phyloP scores from a whole-genome alignment of 2,329 filamentous ascomycete genomes.

The Fusarium pseudograminearum region DNA sequence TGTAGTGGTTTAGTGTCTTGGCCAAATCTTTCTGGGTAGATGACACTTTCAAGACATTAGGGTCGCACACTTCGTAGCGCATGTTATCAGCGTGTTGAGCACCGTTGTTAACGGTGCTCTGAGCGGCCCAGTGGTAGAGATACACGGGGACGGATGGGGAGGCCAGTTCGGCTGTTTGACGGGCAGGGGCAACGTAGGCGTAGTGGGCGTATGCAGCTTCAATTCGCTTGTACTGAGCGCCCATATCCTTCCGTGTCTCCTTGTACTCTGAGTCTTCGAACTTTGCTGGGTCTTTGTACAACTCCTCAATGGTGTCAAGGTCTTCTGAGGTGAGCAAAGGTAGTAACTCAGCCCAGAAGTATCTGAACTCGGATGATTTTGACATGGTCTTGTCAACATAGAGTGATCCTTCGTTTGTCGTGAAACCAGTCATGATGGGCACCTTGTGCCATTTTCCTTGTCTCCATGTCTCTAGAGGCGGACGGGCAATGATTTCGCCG shows the following conservation, averaged over 20 bases:
- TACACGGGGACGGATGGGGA: slow-evolving; percentile 37
- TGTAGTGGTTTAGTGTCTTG: slow-evolving; percentile 59
- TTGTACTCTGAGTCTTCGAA: slow-evolving; percentile 49
- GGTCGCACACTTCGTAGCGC: slow-evolving; percentile 59
- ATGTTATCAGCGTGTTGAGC: slow-evolving; percentile 63
- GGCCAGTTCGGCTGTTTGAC: slow-evolving; percentile 58
- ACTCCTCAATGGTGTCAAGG: slow-evolving; percentile 62
- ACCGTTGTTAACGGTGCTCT: slow-evolving; percentile 57
- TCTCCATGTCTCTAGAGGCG: slow-evolving; percentile 69
- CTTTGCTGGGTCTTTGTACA: slow-evolving; percentile 70
- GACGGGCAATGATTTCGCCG: slow-evolving; percentile 65
- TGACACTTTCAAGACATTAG: slow-evolving; percentile 52
- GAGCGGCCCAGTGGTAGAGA: slow-evolving; percentile 58
- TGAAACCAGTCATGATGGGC: slow-evolving; percentile 74
- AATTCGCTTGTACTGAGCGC: slow-evolving; percentile 65
- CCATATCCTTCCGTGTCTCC: slow-evolving; percentile 57
- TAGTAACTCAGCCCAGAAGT: slow-evolving; percentile 71
- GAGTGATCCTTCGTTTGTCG: slow-evolving; percentile 74
- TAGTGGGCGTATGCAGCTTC: slow-evolving; percentile 68
- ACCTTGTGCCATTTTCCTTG: slow-evolving; percentile 47
- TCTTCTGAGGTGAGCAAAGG: slow-evolving; percentile 66
- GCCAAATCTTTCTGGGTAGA: slow-evolving; percentile 57
- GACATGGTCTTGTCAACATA: slow-evolving; percentile 69
- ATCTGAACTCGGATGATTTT: slow-evolving; percentile 63
- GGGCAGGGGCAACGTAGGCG: slow-evolving; percentile 64